Evolutionary conservation across 1,284 basidiomycete species (phyloP), one percentile per base, ranked within the genome.

Genomic region (Trametes pubescens): DNA sequence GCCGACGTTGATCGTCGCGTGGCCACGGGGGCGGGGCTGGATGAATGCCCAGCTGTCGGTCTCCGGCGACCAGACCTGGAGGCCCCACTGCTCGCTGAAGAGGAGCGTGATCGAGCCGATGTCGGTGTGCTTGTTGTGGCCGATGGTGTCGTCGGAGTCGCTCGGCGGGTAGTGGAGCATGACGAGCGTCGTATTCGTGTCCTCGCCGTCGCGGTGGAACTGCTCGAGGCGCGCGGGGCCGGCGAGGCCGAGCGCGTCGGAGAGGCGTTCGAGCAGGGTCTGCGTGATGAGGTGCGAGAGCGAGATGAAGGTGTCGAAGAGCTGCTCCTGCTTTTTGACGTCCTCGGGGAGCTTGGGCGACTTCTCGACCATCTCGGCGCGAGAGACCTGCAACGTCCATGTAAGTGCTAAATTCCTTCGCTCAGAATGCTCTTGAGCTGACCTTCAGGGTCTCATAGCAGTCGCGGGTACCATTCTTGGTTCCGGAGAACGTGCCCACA

Each of bases 111-210:
- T 51, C 51, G 51, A 51, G 51, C 51, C 51, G 34, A 51, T 51
- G 51, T 51, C 51, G 51, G 51, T 51, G 51, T 51, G 51, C 51
- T 51, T 51, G 51, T 51, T 51, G 51, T 51, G 51, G 10, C 51
- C 51, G 51, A 51, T 51, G 51, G 51, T 35, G n/a, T 51, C 51
- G 51, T 51, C 34, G n/a, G 51, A 35, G n/a, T 51, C 51, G 51
- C 51, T 37, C n/a, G 51, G 51, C 51, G 51, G 51, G 51, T 51
- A 51, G 51, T 51, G 51, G 32, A 51, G 51, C 51, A 51, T 51
- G 51, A 51, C 51, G 51, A 51, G 51, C 18, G 51, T 51, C 34
- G 51, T 51, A 32, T 51, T 51, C 51, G 51, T 51, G 18, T 51
- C 51, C 34, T 51, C 51, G 51, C 51, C 51, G 51, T 51, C 51